phyloP scores from a whole-genome alignment of 805 yeast genomes.

The Clavispora santaluciae region DNA sequence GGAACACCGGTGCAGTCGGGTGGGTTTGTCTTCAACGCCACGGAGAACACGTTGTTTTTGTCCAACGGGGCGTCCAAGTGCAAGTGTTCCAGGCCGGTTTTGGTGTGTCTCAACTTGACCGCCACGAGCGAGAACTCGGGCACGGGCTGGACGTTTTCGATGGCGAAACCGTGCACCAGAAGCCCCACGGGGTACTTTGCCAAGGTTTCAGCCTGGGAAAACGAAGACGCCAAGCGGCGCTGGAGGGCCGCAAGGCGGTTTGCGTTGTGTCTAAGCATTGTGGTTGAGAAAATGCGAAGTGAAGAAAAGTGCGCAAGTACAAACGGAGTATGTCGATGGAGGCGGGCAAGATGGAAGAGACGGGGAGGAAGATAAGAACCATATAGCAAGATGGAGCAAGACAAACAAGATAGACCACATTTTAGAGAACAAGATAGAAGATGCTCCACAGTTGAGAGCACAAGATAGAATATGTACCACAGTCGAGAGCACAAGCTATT shows the following conservation, averaged over 20 bases:
- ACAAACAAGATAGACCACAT: too few relatives aligned
- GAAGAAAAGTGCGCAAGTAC: too few relatives aligned
- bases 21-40: constrained; percentile 90
- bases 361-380: neutral
- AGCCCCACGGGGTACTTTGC: constrained; percentile 59
- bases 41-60: constrained; percentile 79
- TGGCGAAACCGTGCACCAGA: constrained; percentile 59
- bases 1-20: constrained; percentile 96
- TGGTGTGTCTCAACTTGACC: constrained; percentile 59
- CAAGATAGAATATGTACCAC: too few relatives aligned
- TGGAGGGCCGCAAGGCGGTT: neutral
- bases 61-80: constrained; percentile 82
- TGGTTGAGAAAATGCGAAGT: neutral
- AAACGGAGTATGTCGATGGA: neutral
- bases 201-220: constrained; percentile 8
- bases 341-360: neutral
- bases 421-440: too few relatives aligned
- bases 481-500: too few relatives aligned
- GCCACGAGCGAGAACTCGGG: constrained; percentile 84
- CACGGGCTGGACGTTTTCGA: constrained; percentile 59
- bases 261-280: neutral
- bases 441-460: too few relatives aligned
- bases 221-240: constrained; percentile 1
- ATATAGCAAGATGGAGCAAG: too few relatives aligned
- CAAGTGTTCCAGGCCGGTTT: constrained; percentile 74